Base-by-base conservation (phyloP, 2,329 filamentous ascomycete species). In the Pyricularia pennisetigena region DNA sequence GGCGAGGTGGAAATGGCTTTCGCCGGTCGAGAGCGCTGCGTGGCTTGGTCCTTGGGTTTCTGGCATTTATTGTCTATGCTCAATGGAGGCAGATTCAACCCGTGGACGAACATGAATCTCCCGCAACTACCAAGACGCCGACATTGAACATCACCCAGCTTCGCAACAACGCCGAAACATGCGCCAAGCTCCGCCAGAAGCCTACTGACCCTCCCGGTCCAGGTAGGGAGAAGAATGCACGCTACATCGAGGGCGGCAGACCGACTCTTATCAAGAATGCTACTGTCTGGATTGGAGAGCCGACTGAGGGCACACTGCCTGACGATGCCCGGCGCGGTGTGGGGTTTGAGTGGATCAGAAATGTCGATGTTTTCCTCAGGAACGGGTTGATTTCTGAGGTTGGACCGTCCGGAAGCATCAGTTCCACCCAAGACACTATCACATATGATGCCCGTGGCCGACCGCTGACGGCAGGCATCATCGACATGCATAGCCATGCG, bases 401-500 rank as follows among this genome's bases (percentile, higher is more conserved):
- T 10, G 79, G 78, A 35, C 68, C 76, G 1, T 74, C 75, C 32
- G 85, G 88, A 3, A 75, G 77, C 61, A 85, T 87, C 64, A 74
- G 78, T 8, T 72, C 74, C 3, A 75, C 76, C 0, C 73, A 81
- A 2, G 80, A 85, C 65, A 81, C 80, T 0, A 70, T 83, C 4
- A 73, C 88, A 9, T 88, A 82, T 74, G 80, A 90, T 68, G 88
- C 86, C 4, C 75, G 81, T 29, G 88, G 89, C 1, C 83, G 86
- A 3, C 86, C 82, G 68, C 78, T 91, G 24, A 91, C 89, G 0
- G 82, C 82, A 8, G 89, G 89, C 20, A 87, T 91, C 72, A 86
- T 91, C 65, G 89, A 91, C 73, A 90, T 91, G 86, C 89, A 92
- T 76, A 87, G 83, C 41, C 89, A 91, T 73, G 82, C 87, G 1